Percentiles rank a stretch among this genome's conserved stretches.
Conservation (phyloP, 2,329 filamentous ascomycete genomes). For the Curvularia lunata region DNA sequence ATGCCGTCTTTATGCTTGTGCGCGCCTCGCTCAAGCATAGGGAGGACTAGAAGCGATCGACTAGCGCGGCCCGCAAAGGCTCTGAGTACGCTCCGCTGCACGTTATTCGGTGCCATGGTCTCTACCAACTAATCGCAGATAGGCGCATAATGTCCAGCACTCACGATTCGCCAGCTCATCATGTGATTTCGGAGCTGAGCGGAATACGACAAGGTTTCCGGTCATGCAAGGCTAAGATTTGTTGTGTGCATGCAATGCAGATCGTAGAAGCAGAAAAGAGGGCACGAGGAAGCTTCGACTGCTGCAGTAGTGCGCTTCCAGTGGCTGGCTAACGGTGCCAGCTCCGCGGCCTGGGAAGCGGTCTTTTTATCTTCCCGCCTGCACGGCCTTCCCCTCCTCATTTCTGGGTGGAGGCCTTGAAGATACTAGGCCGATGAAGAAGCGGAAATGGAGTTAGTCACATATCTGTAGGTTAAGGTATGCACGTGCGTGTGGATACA, state of each 20-base stretch:
- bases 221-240: background rate
- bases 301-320: background rate
- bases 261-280: background rate
- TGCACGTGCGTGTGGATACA: background rate
- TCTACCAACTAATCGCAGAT: background rate
- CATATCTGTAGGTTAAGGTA: background rate
- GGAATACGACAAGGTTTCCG: background rate
- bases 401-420: background rate
- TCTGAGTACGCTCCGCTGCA: background rate
- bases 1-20: background rate
- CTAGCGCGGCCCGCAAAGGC: background rate
- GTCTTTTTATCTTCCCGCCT: background rate
- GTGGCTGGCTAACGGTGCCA: background rate
- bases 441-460: background rate
- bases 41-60: background rate
- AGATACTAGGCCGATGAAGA: background rate
- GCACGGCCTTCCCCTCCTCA: background rate
- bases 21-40: background rate
- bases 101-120: background rate
- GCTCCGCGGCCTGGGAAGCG: background rate
- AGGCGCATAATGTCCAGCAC: background rate
- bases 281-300: background rate
- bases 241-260: background rate
- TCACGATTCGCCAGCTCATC: background rate
- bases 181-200: conserved; percentile 2